phyloP scores from a whole-genome alignment of 345 rosid species.

The Camelina sativa region DNA sequence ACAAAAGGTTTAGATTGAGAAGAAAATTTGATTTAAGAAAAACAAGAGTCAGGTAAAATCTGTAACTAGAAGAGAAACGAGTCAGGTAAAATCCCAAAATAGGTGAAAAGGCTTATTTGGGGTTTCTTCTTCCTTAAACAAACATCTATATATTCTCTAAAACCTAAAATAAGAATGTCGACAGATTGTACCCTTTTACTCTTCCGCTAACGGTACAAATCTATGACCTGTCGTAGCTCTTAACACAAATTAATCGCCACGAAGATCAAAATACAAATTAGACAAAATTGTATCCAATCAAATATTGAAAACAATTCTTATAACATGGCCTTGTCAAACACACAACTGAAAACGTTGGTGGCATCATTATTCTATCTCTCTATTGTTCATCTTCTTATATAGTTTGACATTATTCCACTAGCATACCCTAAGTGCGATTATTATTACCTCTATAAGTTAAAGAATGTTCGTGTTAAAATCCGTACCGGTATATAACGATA shows the following conservation, averaged over 20 bases:
- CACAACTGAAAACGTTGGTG: not conserved
- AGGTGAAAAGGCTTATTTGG: constrained; percentile 5
- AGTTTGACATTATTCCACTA: too few species aligned
- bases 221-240: constrained; percentile 10
- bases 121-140: constrained; percentile 38
- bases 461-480: too few species aligned
- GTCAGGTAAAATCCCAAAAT: not conserved
- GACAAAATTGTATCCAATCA: constrained; percentile 11
- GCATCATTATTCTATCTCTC: not conserved
- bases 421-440: too few species aligned
- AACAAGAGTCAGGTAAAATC: not conserved
- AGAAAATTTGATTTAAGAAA: constrained; percentile 6
- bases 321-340: constrained; percentile 4
- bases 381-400: too few species aligned
- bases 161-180: constrained; percentile 36
- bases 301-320: not conserved
- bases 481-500: too few species aligned
- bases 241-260: not conserved
- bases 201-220: not conserved
- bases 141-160: constrained; percentile 26
- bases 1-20: constrained; percentile 12
- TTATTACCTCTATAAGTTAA: too few species aligned
- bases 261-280: not conserved
- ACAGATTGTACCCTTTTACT: constrained; percentile 12
- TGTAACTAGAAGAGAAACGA: too few species aligned